Evolutionary conservation across 2,329 filamentous ascomycete genomes (phyloP), one percentile per base, ranked within the genome.

Genomic region (Paecilomyces sp.): DNA sequence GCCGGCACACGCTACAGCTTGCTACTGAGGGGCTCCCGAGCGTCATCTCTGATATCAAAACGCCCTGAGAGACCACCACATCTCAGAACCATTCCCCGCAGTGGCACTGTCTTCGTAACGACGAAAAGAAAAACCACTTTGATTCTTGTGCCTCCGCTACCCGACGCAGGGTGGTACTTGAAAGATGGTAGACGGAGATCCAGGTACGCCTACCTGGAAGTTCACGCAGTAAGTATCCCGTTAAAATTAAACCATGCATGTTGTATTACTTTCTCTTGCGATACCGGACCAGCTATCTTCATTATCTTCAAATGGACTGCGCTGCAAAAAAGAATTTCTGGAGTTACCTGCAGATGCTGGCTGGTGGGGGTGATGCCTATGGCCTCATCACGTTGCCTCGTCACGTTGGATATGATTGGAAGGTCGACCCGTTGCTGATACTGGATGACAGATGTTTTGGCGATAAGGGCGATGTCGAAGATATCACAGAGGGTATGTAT

Each of bases 381-480:
- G 51, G 55, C 30, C 13, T 47, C 51, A 31, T 58, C 47, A 51
- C 55, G 54, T 56, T 18, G 59, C 63, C 60, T 61, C 59, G 59
- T 33, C 18, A 18, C 30, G 18, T 31, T 24, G 24, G 11, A 30
- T 28, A 3, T 58, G 41, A 56, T 57, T 63, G 33, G 62, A 57
- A 56, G 52, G 15, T 28, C 50, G 30, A 36, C 24, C 24, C 47
- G 24, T 47, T 57, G 54, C 62, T 68, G 64, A 64, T 62, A 59
- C 28, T 13, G 18, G 31, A 24, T 54, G 18, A 47, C 72, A 97
- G 93, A 82, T 97, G 94, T 83, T 99, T 99, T 80, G 94, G 94
- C 78, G 94, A 99, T 82, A 99, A 99, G 81, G 94, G 94, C 70
- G 94, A 99, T 81, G 93, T 99, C 67, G 94, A 97, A 79, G 92